Base-by-base conservation (phyloP, 352 stramenopile genomes). In the Phytophthora nicotianae region DNA sequence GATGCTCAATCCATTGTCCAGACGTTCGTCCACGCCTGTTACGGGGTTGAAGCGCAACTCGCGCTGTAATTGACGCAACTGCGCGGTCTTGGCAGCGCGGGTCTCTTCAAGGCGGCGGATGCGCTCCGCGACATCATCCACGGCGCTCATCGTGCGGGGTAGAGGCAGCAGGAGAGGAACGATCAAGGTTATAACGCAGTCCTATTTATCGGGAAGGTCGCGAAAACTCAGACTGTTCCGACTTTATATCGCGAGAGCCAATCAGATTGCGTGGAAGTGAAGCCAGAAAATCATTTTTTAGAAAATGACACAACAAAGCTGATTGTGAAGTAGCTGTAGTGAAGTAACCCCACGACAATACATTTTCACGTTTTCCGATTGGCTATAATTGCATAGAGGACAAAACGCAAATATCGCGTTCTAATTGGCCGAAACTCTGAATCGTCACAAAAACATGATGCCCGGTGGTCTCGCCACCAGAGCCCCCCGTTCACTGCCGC, bases 91-190 rank as follows among this genome's bases (percentile, higher is more conserved):
- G n/a, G 65, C n/a, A 13, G 81, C 62, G 21, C 79, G 67, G 21
- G 68, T 60, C 37, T 81, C 75, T 20, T 90, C 74, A 32, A 90
- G 68, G 24, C 76, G 80, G 37, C 48, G 72, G 32, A 90, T 79
- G 20, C 77, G 81, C 41, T 59, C 73, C 17, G 75, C 79, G n/a
- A 88, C 77, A 66, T 90, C 80, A 46, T 90, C 81, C 33, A 90
- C 81, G 10, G 75, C 76, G 58, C 81, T 90, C 81, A 90, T 89
- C 20, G 3, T n/a, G 26, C 7, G 20, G 20, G n/a, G 3, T 9
- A 20, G 29, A 29, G n/a, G 17, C 35, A 7, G 10, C 11, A 16
- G 20, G 14, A 38, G 37, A n/a, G n/a, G n/a, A n/a, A n/a, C n/a
- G n/a, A n/a, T n/a, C n/a, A n/a, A n/a, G n/a, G n/a, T n/a, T n/a